phyloP scores from a whole-genome alignment of 2,329 filamentous ascomycete genomes.

The Raffaelea arxii region DNA sequence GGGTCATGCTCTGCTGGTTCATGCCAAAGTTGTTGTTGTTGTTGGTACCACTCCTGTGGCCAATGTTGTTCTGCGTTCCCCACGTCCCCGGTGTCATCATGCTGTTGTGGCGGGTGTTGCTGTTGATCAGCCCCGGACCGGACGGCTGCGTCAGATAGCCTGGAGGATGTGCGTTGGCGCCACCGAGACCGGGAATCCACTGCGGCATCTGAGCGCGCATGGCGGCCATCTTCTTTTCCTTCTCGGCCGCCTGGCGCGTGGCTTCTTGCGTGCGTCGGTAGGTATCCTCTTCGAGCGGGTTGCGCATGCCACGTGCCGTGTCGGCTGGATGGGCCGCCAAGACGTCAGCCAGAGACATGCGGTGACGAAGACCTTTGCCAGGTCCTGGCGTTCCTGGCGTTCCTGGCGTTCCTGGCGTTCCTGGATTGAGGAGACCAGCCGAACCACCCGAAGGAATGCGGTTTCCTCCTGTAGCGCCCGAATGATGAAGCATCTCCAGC shows the following conservation, averaged over 20 bases:
- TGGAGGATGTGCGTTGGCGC: conserved; percentile 8
- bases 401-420: too few species aligned
- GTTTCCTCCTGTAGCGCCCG: not conserved
- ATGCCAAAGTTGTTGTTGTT: not conserved
- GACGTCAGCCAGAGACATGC: conserved; percentile 52
- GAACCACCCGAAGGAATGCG: conserved; percentile 20
- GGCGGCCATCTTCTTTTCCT: conserved; percentile 37
- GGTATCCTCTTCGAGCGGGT: conserved; percentile 32
- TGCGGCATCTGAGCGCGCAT: conserved; percentile 41
- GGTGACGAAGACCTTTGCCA: conserved; percentile 28
- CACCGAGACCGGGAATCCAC: not conserved
- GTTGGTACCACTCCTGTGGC: not conserved
- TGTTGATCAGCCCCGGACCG: too few species aligned
- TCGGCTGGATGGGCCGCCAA: conserved; percentile 34
- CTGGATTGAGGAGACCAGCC: conserved; percentile 15
- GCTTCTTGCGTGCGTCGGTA: conserved; percentile 30
- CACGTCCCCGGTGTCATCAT: not conserved
- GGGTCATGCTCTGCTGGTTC: not conserved
- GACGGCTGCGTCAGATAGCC: not conserved
- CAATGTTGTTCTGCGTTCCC: conserved; percentile 6
- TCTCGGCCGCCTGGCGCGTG: conserved; percentile 28
- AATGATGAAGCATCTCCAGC: conserved; percentile 32
- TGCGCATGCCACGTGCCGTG: conserved; percentile 14
- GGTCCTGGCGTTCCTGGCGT: too few species aligned
- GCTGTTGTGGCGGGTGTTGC: not conserved